Base-by-base conservation (phyloP, 495 filamentous ascomycete genomes). In the Penicillium longicatenatum region DNA sequence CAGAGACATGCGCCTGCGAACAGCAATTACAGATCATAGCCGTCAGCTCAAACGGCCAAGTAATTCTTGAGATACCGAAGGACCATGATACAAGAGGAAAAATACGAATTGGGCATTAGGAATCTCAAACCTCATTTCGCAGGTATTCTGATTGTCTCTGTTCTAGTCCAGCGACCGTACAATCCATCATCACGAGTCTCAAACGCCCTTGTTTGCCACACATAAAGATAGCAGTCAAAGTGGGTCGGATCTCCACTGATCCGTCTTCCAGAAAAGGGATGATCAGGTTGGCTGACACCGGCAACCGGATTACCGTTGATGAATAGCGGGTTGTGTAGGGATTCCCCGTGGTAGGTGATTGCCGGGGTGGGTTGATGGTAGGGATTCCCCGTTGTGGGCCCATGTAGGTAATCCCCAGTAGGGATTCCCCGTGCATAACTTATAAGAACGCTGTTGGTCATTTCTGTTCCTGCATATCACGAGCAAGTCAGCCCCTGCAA, bases 401-500 rank as follows among this genome's bases (percentile, higher is more conserved):
- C 62, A 49, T 52, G 54, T 64, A 43, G 58, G 59, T 31, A 58
- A 49, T 37, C 5, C 11, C 49, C 39, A 14, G 26, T 21, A 51
- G 26, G 48, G 30, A 39, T 31, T 35, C 20, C 19, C 42, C 22
- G 31, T 39, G 11, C 37, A 19, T 2, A 46, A 11, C n/a, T 20
- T 57, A 58, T 58, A 58, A 52, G 43, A 44, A 20, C 19, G 37
- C 9, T 9, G 30, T 19, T 24, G 9, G 1, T 9, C 12, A 10
- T 39, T 39, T 39, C 20, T 22, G 9, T 29, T 11, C 20, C 19
- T 19, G 19, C 22, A 20, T 29, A 20, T 41, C 20, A 10, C 5
- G n/a, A 24, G 14, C 50, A 24, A 51, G 10, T 11, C 21, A 35
- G 53, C 14, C 21, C 33, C 9, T 24, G 48, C 72, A 79, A 74